Percentiles rank a stretch among this genome's conserved stretches.
phyloP scores from a whole-genome alignment of 176 grass and related monocot genomes.

The Saccharum officinarum region DNA sequence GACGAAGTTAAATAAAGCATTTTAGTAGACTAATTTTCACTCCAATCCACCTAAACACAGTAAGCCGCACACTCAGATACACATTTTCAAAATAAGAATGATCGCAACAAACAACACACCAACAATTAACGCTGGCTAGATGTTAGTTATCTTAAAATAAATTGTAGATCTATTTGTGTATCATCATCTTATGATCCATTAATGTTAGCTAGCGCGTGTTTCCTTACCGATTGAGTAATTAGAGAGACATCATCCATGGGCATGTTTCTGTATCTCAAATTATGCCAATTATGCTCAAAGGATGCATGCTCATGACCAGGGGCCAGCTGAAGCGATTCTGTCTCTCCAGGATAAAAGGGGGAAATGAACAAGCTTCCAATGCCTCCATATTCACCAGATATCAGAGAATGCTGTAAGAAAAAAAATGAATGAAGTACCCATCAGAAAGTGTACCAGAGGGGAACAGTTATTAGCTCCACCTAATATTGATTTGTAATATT shows the following conservation, averaged over 20 bases:
- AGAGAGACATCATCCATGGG: constrained; percentile 17
- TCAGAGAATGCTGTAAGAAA: constrained; percentile 33
- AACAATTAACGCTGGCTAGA: neutral
- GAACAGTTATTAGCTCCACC: neutral
- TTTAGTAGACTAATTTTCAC: too few species aligned
- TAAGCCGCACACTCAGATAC: neutral
- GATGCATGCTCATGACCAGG: constrained; percentile 28
- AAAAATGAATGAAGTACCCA: neutral
- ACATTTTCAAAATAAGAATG: neutral
- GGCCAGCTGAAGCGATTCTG: neutral
- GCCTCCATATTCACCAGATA: constrained; percentile 28
- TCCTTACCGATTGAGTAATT: constrained; percentile 6
- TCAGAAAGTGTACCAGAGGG: neutral
- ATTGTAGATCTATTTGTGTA: neutral
- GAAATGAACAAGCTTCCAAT: constrained; percentile 4
- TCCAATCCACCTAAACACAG: neutral
- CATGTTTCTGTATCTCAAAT: constrained; percentile 3
- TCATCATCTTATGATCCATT: neutral
- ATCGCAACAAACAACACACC: neutral
- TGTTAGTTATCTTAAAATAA: neutral
- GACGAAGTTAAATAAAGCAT: neutral
- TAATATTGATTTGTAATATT: neutral
- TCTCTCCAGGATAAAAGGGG: constrained; percentile 9
- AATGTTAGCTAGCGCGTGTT: neutral
- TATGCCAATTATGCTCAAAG: constrained; percentile 27